Base-by-base conservation (phyloP, 2,329 filamentous ascomycete genomes). In the Aspergillus fumigatiaffinis region DNA sequence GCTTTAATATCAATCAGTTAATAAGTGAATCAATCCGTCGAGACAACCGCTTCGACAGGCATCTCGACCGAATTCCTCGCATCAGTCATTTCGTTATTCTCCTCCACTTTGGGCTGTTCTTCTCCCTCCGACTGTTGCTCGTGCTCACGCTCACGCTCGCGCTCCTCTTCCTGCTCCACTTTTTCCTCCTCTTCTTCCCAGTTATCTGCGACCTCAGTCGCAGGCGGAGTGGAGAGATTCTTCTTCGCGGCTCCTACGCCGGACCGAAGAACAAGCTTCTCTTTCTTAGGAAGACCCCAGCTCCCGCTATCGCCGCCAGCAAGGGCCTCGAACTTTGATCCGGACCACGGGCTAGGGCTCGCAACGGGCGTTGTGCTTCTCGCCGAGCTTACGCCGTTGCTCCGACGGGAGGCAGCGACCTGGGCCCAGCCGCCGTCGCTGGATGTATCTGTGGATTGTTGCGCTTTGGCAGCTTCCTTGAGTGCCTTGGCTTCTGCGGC, bases 111-210 rank as follows among this genome's bases (percentile, higher is more conserved):
- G 23, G 2, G 17, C 8, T n/a, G 10, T 26, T n/a, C 32, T 23
- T 55, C 47, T 9, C 9, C 35, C 8, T 58, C 50, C 3, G 56
- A 57, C 44, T 64, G 55, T 23, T 61, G 52, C 52, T 58, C 53
- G 50, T 57, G 52, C 10, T 64, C 60, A 46, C 63, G 56, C 26
- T 62, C 63, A 28, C 59, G 60, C 21, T 63, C 63, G 48, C 57
- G 59, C 47, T 68, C 70, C 47, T 68, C 71, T 20, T 67, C 65
- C 56, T 70, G 59, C 41, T 79, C 76, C 44, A 79, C 74, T 49
- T 71, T 74, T 55, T 77, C 74, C 47, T 77, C 71, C 51, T 77
- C 76, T 38, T 77, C 73, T 55, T 80, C 78, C 77, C 78, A 80
- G 60, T 74, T 74, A 62, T 80, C 78, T 10, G 70, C 75, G 25